Base-by-base conservation (phyloP, 225 moss, liverwort and hornwort genomes). In the Pseudisothecium myosuroides region DNA sequence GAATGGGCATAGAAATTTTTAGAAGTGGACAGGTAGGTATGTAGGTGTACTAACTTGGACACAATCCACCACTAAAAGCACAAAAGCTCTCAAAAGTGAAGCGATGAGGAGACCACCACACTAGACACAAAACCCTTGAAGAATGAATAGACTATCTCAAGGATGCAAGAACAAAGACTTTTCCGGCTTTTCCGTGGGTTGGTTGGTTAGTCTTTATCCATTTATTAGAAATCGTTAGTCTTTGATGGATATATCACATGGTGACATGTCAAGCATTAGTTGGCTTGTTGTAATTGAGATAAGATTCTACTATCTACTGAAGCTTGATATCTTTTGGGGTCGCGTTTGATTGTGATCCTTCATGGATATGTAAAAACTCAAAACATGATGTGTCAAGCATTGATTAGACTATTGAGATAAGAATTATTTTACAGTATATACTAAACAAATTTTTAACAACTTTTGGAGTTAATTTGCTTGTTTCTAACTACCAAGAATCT, bases 141-240 rank as follows among this genome's bases (percentile, higher is more conserved):
- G 76, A 76, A 31, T 76, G 76, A 76, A 76, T 16, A 76, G 11
- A 26, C 7, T 5, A 7, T 50, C 5, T 29, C 31, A 47, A 47
- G 29, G 19, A 6, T 5, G 50, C 6, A 32, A 49, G 32, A 32
- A 50, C 19, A 47, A 22, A 29, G 17, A 9, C 29, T 63, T 76
- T 39, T 27, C 4, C 0, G 7, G 2, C 17, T 11, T 29, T 7
- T 32, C 5, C 5, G 24, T 72, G 9, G n/a, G n/a, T n/a, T n/a
- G n/a, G n/a, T n/a, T n/a, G n/a, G 15, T 43, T 15, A 41, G 16
- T 27, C 26, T 16, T 27, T 72, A 72, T 72, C 17, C 16, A 6
- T 41, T 41, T 39, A 26, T 19, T 11, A 66, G 11, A 15, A 15
- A 43, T 72, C 27, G 0, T 39, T 16, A 10, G 12, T 72, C 27